Evolutionary conservation across 257 asterid species (phyloP).

Genomic region (Gentiana straminea): DNA sequence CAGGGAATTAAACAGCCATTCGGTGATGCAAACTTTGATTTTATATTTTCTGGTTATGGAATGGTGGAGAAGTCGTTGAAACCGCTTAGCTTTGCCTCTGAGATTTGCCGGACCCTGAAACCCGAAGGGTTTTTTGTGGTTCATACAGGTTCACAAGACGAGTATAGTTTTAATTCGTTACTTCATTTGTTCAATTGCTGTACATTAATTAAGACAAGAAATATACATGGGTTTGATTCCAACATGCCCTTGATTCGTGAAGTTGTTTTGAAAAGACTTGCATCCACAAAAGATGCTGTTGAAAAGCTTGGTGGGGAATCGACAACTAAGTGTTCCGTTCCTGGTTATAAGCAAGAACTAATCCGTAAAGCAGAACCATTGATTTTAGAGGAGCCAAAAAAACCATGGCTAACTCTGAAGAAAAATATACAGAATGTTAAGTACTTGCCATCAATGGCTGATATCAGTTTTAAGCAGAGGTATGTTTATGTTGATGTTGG

Average conservation of each 20-base stretch:
- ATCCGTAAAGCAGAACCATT: constrained; percentile 62
- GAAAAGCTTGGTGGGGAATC: constrained; percentile 20
- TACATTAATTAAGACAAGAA: constrained; percentile 31
- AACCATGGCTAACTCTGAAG: constrained; percentile 94
- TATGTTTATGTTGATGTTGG: constrained; percentile 90
- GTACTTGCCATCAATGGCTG: constrained; percentile 73
- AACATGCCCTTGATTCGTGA: constrained; percentile 24
- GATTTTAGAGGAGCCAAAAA: constrained; percentile 71
- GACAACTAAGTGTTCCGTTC: constrained; percentile 39
- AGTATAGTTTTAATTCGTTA: constrained; percentile 35
- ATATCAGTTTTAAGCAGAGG: constrained; percentile 67
- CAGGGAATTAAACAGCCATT: constrained; percentile 27
- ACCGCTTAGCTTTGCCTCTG: constrained; percentile 22
- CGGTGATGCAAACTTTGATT: constrained; percentile 20
- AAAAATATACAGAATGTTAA: constrained; percentile 58
- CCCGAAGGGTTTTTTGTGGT: constrained; percentile 43
- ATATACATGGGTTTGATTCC: constrained; percentile 24
- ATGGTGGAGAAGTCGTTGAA: constrained; percentile 28
- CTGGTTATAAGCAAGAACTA: constrained; percentile 51
- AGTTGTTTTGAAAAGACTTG: constrained; percentile 36
- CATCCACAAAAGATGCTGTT: background rate
- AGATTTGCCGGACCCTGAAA: constrained; percentile 30
- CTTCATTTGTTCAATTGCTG: constrained; percentile 41
- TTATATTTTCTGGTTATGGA: constrained; percentile 34
- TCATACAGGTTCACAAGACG: constrained; percentile 31